Conservation (phyloP, 805 yeast genomes). For the Saturnispora bothae region DNA sequence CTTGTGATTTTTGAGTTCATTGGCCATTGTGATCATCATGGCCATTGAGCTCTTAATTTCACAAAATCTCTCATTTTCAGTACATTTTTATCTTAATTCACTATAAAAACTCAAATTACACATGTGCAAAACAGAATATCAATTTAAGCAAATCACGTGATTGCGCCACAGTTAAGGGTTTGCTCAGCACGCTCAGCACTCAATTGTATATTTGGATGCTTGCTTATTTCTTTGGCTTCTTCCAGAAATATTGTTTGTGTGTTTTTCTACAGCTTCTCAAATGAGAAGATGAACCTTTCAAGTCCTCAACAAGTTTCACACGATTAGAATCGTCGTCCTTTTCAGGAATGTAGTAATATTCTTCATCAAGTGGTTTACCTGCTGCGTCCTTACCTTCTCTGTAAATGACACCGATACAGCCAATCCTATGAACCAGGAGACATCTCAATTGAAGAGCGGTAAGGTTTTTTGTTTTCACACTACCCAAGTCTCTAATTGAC, state of each 20-base stretch:
- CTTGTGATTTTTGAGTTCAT: no score
- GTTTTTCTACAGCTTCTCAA: conserved; percentile 85
- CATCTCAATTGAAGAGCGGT: conserved; percentile 35
- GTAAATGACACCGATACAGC: conserved; percentile 79
- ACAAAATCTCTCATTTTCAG: no score
- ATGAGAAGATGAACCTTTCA: conserved; percentile 67
- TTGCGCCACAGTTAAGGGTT: no score
- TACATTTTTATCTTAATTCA: no score
- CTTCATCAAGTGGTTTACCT: conserved; percentile 88
- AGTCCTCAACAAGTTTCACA: conserved; percentile 54
- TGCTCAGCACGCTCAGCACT: neutral
- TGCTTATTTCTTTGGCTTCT: conserved; percentile 33
- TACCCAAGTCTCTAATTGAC: conserved; percentile 45
- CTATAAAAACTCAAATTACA: no score
- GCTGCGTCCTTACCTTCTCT: conserved; percentile 95
- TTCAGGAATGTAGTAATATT: conserved; percentile 83
- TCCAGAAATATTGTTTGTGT: conserved; percentile 83
- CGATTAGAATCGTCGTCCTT: conserved; percentile 67
- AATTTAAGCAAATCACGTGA: no score
- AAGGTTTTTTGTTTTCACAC: conserved; percentile 40
- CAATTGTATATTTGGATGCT: neutral
- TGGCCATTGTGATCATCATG: no score
- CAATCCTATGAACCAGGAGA: conserved; percentile 31
- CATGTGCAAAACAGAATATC: no score
- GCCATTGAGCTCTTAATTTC: no score